Percentiles rank a stretch among this genome's conserved stretches.
These are phyloP conservation scores for Pichia norvegensis DNA, from an alignment of 1,139 yeast species.

Conservation along the genomic window DNA sequence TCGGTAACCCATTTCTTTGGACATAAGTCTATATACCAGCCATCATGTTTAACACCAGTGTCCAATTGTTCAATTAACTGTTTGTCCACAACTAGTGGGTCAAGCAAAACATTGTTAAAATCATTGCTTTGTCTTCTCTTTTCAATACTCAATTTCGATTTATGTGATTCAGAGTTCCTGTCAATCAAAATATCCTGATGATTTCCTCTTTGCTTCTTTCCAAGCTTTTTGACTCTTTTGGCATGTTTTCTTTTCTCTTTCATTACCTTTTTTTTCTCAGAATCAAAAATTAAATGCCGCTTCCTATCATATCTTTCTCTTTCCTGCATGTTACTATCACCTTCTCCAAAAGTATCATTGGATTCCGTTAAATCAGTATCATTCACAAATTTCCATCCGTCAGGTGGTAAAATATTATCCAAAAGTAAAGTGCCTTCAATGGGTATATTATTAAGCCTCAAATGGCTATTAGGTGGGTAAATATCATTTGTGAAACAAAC, in stretches of 20 bases:
- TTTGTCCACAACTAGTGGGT: slow-evolving; percentile 8
- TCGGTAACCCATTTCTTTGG: slow-evolving; percentile 51
- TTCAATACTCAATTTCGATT: slow-evolving; percentile 3
- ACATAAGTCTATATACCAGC: slow-evolving; percentile 56
- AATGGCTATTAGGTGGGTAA: slow-evolving; percentile 38
- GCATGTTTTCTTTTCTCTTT: slow-evolving; percentile 9
- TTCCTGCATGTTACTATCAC: neutral
- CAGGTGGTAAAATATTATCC: slow-evolving; percentile 44
- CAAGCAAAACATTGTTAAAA: slow-evolving; percentile 11
- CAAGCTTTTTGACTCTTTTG: slow-evolving; percentile 4
- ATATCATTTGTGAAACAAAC: slow-evolving; percentile 51
- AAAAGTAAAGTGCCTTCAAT: slow-evolving; percentile 29
- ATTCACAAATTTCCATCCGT: slow-evolving; percentile 45
- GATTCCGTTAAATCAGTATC: slow-evolving; percentile 18
- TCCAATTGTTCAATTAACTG: slow-evolving; percentile 7
- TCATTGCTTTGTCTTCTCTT: slow-evolving; percentile 13
- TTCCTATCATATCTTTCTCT: neutral
- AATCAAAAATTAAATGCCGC: slow-evolving; percentile 6
- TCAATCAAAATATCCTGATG: slow-evolving; percentile 4
- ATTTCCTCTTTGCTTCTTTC: slow-evolving; percentile 1
- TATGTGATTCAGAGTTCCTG: slow-evolving; percentile 1
- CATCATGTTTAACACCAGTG: slow-evolving; percentile 25
- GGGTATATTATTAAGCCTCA: slow-evolving; percentile 29
- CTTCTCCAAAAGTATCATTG: neutral
- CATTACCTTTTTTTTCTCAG: slow-evolving; percentile 8